Conservation (phyloP, 352 stramenopile genomes). For the Lagenidium giganteum region DNA sequence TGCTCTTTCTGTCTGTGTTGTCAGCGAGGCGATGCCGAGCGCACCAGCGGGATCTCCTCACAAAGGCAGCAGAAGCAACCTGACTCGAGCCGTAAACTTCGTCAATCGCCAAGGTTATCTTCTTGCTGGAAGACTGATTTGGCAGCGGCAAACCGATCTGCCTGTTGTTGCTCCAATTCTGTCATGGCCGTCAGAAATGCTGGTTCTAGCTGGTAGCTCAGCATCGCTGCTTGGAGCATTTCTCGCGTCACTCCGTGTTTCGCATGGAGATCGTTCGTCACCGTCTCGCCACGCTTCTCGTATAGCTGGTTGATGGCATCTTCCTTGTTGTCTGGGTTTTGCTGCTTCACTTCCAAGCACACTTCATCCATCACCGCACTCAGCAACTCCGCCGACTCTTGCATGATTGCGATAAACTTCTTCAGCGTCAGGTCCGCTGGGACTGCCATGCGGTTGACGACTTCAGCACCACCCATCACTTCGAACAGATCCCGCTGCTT, state of each 20-base stretch:
- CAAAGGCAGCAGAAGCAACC: too few species aligned
- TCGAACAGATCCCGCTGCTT: constrained; percentile 87
- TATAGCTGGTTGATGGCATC: constrained; percentile 88
- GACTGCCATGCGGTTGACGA: constrained; percentile 80
- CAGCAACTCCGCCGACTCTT: constrained; percentile 87
- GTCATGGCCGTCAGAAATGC: constrained; percentile 85
- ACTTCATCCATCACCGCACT: constrained; percentile 88
- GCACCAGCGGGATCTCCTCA: too few species aligned
- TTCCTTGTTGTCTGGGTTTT: constrained; percentile 87
- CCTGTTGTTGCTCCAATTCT: constrained; percentile 83
- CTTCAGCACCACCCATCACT: constrained; percentile 79
- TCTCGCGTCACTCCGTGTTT: constrained; percentile 84
- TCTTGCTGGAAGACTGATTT: constrained; percentile 84
- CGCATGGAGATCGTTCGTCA: constrained; percentile 82
- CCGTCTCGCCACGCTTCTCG: constrained; percentile 81
- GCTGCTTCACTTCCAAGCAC: constrained; percentile 84
- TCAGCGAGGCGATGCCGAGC: too few species aligned
- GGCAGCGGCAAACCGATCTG: constrained; percentile 75
- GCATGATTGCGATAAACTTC: constrained; percentile 89
- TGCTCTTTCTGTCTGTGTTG: too few species aligned
- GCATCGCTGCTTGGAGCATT: constrained; percentile 86
- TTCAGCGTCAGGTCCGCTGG: constrained; percentile 74
- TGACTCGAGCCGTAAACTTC: too few species aligned
- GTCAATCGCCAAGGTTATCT: constrained; percentile 90
- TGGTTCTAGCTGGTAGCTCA: constrained; percentile 88